Conservation (phyloP, 208 protist genomes). For the Acanthamoeba culbertsoni region DNA sequence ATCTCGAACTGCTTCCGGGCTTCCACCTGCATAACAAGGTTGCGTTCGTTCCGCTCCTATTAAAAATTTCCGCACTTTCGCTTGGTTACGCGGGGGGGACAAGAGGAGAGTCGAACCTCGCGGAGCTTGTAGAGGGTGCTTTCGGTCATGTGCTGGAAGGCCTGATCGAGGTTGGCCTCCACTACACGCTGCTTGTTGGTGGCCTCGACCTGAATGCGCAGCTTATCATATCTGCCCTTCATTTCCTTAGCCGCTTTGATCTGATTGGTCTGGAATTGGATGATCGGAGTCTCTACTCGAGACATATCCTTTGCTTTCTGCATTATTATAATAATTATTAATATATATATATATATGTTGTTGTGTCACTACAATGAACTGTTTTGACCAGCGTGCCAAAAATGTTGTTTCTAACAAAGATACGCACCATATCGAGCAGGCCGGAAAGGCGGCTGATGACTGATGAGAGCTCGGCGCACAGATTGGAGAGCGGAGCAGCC, state of each 20-base stretch:
- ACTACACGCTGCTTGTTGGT: conserved; percentile 49
- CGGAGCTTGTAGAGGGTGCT: conserved; percentile 45
- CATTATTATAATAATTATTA: not conserved
- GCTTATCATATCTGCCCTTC: conserved; percentile 42
- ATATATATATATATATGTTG: not conserved
- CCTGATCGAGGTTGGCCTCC: conserved; percentile 33
- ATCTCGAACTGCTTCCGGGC: conserved; percentile 56
- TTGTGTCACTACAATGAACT: not conserved
- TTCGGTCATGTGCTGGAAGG: conserved; percentile 47
- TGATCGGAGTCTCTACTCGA: conserved; percentile 19
- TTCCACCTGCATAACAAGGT: not conserved
- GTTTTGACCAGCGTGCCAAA: not conserved
- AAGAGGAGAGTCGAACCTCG: not conserved
- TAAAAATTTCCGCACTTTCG: no score
- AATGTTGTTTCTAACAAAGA: not conserved
- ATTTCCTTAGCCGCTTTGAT: conserved; percentile 47
- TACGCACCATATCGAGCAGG: not conserved
- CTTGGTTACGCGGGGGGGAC: not conserved
- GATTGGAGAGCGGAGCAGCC: conserved; percentile 3
- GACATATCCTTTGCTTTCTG: conserved; percentile 58
- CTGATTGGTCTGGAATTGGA: conserved; percentile 34
- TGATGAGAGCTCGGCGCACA: conserved; percentile 9
- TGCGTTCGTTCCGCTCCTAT: no score
- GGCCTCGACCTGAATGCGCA: conserved; percentile 42
- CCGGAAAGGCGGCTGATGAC: conserved; percentile 32